Evolutionary conservation across 2,329 filamentous ascomycete genomes (phyloP).

Genomic region (Hymenoscyphus albidus): DNA sequence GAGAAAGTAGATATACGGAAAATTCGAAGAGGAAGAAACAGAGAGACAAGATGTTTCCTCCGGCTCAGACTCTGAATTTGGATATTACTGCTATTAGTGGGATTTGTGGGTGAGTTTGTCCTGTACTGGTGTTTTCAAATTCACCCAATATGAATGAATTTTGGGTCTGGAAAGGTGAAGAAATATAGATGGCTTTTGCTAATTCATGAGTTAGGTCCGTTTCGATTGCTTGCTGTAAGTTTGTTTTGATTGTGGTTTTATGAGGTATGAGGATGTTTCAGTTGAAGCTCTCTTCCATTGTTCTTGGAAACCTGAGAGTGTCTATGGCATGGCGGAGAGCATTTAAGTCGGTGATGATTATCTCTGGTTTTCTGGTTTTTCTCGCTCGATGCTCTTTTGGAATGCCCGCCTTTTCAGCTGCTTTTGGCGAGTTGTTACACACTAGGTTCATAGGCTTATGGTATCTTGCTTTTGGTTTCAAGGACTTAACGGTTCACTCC

Average conservation of each 20-base stretch:
- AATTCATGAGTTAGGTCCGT: constrained; percentile 61
- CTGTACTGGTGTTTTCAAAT: not conserved
- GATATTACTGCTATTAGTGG: constrained; percentile 89
- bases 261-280: not conserved
- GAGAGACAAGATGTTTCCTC: constrained; percentile 40
- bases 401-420: not conserved
- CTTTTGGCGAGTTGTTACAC: not conserved
- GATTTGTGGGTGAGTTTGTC: constrained; percentile 68
- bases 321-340: not conserved
- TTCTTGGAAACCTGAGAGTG: not conserved
- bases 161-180: not conserved
- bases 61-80: constrained; percentile 57
- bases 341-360: not conserved
- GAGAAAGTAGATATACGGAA: not conserved
- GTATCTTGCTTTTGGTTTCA: not conserved
- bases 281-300: not conserved
- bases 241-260: not conserved
- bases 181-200: constrained; percentile 3
- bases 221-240: constrained; percentile 72
- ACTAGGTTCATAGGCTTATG: not conserved
- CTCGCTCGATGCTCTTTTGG: not conserved
- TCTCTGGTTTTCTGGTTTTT: not conserved
- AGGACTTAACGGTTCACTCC: not conserved
- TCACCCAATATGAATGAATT: not conserved
- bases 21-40: not conserved